Percentiles rank a stretch among this genome's conserved stretches.
Conservation (phyloP, 202 grass and related monocot genomes). For the Bolboschoenoplectus hybrid region DNA sequence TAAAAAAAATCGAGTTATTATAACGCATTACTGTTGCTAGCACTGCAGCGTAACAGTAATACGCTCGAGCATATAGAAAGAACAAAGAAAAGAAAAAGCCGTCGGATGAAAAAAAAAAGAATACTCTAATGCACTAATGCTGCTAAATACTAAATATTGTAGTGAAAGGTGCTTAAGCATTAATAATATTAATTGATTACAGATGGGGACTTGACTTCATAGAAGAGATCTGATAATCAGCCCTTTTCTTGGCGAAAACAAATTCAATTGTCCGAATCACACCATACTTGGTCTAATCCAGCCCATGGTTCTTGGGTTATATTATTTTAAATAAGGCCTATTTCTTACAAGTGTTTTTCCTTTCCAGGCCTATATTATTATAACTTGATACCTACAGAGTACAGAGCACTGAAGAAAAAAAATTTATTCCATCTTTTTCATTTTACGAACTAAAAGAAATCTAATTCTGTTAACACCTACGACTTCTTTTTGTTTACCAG, state of each 20-base stretch:
- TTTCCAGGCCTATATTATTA: not conserved
- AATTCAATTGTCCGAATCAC: not conserved
- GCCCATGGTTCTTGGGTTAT: not conserved
- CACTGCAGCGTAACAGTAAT: too few relatives aligned
- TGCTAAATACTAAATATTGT: too few relatives aligned
- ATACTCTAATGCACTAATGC: too few relatives aligned
- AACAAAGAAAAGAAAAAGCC: too few relatives aligned
- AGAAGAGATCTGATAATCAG: too few relatives aligned
- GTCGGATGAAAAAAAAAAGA: too few relatives aligned
- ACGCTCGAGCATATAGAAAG: too few relatives aligned
- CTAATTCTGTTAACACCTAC: conserved; percentile 10
- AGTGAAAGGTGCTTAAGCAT: too few relatives aligned
- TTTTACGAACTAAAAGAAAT: not conserved
- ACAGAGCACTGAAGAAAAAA: not conserved
- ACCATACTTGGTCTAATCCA: not conserved
- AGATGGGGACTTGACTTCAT: not conserved
- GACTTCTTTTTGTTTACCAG: not conserved
- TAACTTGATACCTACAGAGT: not conserved
- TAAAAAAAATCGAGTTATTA: too few relatives aligned
- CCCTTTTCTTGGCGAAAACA: not conserved
- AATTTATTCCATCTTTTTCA: not conserved
- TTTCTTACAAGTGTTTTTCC: not conserved
- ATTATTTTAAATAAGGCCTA: not conserved
- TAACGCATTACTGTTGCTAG: too few relatives aligned
- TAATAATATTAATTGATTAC: too few relatives aligned